Conservation (phyloP, 2,329 filamentous ascomycete species). For the Colletotrichum tropicale region DNA sequence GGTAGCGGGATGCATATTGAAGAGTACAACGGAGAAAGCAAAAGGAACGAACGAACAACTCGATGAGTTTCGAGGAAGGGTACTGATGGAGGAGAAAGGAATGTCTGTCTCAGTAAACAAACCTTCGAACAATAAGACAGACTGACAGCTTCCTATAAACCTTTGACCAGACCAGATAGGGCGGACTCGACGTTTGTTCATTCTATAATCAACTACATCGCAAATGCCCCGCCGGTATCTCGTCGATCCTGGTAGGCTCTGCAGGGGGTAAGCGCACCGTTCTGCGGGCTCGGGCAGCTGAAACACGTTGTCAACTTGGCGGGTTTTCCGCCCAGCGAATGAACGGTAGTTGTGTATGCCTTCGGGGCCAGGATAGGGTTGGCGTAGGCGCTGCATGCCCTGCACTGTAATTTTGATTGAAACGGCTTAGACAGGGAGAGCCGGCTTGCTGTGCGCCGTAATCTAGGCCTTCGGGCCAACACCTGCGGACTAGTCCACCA, state of each 20-base stretch:
- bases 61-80: neutral
- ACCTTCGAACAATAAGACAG: neutral
- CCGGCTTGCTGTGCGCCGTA: neutral
- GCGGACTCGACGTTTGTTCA: neutral
- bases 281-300: neutral
- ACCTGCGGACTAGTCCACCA: neutral
- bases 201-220: neutral
- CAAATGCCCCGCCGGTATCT: neutral
- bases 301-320: neutral
- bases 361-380: neutral
- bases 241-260: neutral
- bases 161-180: too few species aligned
- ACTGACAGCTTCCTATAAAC: neutral
- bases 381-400: neutral
- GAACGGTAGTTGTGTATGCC: neutral
- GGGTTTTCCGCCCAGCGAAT: neutral
- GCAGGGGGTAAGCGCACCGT: neutral
- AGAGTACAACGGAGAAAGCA: neutral
- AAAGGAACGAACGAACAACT: neutral
- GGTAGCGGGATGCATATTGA: neutral
- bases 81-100: neutral
- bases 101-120: neutral
- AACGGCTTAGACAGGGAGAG: neutral
- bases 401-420: slow-evolving; percentile 7
- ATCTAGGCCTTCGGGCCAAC: neutral